These are phyloP conservation scores for Gossypium sturtianum DNA, from an alignment of 345 rosid genomes.

Conservation along the genomic window DNA sequence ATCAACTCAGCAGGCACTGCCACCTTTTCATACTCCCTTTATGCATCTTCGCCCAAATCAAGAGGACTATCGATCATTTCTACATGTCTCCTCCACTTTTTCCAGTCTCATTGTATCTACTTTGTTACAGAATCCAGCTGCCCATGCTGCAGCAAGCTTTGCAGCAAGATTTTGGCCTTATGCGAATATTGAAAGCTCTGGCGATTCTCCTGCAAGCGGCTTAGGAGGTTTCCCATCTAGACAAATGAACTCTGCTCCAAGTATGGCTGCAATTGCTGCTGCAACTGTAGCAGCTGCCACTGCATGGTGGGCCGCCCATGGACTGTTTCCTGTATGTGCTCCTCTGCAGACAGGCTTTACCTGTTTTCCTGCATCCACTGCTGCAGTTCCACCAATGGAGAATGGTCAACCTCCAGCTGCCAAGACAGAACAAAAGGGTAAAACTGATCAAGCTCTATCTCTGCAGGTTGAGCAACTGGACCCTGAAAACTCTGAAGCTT, in stretches of 20 bases:
- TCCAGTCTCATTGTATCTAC: constrained; percentile 60
- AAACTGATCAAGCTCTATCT: constrained; percentile 28
- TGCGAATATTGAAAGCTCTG: constrained; percentile 42
- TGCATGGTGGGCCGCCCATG: constrained; percentile 99
- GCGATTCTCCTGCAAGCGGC: constrained; percentile 38
- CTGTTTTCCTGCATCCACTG: constrained; percentile 41
- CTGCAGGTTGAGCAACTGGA: constrained; percentile 36
- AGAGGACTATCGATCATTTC: constrained; percentile 63
- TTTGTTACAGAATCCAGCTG: constrained; percentile 77
- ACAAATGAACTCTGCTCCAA: constrained; percentile 46
- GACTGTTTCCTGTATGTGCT: constrained; percentile 71
- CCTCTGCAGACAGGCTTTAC: constrained; percentile 52
- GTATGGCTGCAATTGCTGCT: constrained; percentile 71
- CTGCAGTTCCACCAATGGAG: constrained; percentile 36
- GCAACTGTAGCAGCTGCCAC: constrained; percentile 95
- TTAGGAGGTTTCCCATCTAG: constrained; percentile 34
- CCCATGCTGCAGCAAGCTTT: constrained; percentile 79
- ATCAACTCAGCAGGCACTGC: constrained; percentile 44
- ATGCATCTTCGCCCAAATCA: constrained; percentile 38
- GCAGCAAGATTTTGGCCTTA: constrained; percentile 80
- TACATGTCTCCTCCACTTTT: constrained; percentile 65
- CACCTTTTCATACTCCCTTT: constrained; percentile 48
- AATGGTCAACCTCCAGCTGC: constrained; percentile 28
- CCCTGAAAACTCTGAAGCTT: constrained; percentile 40
- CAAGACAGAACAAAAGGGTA: constrained; percentile 30